Base-by-base conservation (phyloP, 2,329 filamentous ascomycete species). In the Dichotomopilus funicola region DNA sequence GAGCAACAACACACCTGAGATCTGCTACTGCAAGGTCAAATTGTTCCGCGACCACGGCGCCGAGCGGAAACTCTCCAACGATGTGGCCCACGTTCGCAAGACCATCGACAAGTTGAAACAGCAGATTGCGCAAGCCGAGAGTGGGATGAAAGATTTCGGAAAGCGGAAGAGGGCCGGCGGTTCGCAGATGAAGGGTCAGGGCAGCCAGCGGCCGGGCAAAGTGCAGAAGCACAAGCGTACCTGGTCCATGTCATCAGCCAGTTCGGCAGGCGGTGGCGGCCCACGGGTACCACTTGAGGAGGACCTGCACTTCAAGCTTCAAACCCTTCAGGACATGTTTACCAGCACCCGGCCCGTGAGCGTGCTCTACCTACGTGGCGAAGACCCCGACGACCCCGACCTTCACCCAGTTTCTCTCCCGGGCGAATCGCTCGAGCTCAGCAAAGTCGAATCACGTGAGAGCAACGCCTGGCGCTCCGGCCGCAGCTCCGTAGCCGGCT, bases 21-120 rank as follows among this genome's bases (percentile, higher is more conserved):
- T 96, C 27, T 92, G 89, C 70, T 97, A 87, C 71, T 96, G 92
- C 79, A 96, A 95, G 72, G 92, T 96, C 58, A 97, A 97, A 71
- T 82, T 97, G 2, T 97, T 97, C 78, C 83, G 92, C 60, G 92
- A 97, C 67, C 94, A 97, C 65, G 92, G 92, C 31, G 94, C 94
- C 0, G 92, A 97, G 71, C 84, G 92, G 50, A 97, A 97, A 69
- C 79, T 97, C 1, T 91, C 91, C 12, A 97, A 97, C 67, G 92
- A 97, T 63, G 82, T 96, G 7, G 88, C 89, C 0, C 92, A 97
- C 65, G 89, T 97, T 61, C 95, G 95, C 72, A 97, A 96, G 73
- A 89, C 88, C 0, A 96, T 97, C 63, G 92, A 96, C 67, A 97
- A 96, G 72, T 75, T 96, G 47, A 95, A 95, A 71, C 91, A 96